Evolutionary conservation across 306 rosid genomes (phyloP).

Genomic region (Astragalus membranaceus): DNA sequence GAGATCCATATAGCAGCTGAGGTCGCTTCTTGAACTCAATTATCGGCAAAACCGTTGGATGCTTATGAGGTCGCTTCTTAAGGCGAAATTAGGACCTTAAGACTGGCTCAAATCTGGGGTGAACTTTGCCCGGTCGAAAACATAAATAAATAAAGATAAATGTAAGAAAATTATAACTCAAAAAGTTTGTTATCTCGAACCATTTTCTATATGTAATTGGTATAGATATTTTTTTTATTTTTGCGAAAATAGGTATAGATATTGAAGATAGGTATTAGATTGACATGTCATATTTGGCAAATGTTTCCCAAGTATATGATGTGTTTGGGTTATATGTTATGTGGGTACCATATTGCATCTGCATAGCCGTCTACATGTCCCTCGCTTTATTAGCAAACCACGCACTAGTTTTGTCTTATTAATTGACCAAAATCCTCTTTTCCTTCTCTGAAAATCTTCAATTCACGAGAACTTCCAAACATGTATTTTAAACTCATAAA

Average conservation of each 20-base stretch:
- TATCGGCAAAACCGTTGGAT: too few species aligned
- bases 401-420: conserved; percentile 46
- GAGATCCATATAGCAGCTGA: too few species aligned
- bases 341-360: conserved; percentile 34
- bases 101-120: too few species aligned
- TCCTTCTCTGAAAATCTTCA: neutral
- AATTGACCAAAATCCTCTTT: conserved; percentile 38
- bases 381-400: conserved; percentile 33
- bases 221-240: too few species aligned
- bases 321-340: conserved; percentile 28
- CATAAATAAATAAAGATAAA: too few species aligned
- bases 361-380: conserved; percentile 37
- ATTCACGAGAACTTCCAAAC: neutral
- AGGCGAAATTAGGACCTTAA: too few species aligned
- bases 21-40: too few species aligned
- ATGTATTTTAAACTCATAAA: neutral
- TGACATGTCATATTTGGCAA: conserved; percentile 51
- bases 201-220: too few species aligned
- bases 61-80: too few species aligned
- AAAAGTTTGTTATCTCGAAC: too few species aligned
- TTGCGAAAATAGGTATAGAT: neutral
- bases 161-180: too few species aligned
- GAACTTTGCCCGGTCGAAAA: too few species aligned
- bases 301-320: conserved; percentile 31
- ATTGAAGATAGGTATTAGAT: conserved; percentile 2